These are phyloP conservation scores for Saccharum spontaneum DNA, from an alignment of 176 grass and related monocot species.

Conservation along the genomic window DNA sequence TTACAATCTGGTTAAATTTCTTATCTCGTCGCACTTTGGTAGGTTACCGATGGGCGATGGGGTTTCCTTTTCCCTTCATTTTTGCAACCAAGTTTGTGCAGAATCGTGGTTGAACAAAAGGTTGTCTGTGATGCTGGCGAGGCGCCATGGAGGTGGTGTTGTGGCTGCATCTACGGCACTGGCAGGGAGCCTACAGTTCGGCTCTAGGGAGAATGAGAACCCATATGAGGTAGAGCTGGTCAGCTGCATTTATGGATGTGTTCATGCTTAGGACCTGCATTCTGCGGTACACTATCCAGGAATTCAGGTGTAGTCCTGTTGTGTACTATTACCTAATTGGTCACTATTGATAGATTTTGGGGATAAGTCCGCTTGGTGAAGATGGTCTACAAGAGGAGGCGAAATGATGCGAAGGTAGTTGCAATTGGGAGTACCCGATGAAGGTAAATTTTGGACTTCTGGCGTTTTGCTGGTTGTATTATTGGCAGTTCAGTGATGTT, in stretches of 20 bases:
- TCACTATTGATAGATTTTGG: slow-evolving; percentile 46
- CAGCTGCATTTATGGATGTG: background rate
- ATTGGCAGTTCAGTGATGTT: background rate
- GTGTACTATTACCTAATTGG: too few species aligned
- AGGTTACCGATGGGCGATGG: background rate
- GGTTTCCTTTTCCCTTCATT: background rate
- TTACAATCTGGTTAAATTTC: background rate
- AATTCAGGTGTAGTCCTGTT: background rate
- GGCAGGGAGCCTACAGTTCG: slow-evolving; percentile 31
- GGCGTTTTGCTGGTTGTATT: background rate
- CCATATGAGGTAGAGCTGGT: slow-evolving; percentile 49
- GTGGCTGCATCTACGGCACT: slow-evolving; percentile 35
- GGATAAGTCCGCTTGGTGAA: slow-evolving; percentile 63
- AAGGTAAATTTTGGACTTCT: slow-evolving; percentile 44
- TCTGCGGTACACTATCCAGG: background rate
- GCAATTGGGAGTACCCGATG: slow-evolving; percentile 34
- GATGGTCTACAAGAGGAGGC: slow-evolving; percentile 47
- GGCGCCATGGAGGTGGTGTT: slow-evolving; percentile 23
- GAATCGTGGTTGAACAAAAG: background rate
- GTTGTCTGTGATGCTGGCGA: slow-evolving; percentile 24
- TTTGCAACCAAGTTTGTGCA: background rate
- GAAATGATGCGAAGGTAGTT: slow-evolving; percentile 50
- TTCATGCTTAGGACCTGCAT: slow-evolving; percentile 8
- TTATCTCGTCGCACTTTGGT: background rate
- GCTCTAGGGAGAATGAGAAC: slow-evolving; percentile 46